phyloP scores from a whole-genome alignment of 129 eudicot species.

The Scalesia atractyloides region DNA sequence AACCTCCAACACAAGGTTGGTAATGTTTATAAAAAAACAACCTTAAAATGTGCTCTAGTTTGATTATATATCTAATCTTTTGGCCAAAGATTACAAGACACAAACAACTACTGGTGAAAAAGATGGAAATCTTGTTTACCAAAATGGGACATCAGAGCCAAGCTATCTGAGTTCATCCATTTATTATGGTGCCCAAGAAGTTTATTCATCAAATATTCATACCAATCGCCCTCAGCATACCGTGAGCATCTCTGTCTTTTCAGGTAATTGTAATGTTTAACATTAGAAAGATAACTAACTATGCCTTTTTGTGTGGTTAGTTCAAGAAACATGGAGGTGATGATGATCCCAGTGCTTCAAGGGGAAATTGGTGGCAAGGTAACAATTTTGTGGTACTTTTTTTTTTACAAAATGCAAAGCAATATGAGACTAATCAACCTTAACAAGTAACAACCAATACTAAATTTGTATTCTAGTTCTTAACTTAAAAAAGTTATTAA shows the following conservation, averaged over 20 bases:
- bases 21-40: neutral
- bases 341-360: constrained; percentile 63
- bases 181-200: constrained; percentile 88
- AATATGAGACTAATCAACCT: no score
- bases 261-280: neutral
- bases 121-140: constrained; percentile 41
- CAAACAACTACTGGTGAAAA: constrained; percentile 41
- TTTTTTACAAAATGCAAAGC: no score
- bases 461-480: neutral
- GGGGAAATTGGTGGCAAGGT: constrained; percentile 99
- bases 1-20: constrained; percentile 53
- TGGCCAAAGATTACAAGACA: constrained; percentile 41
- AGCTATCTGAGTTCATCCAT: constrained; percentile 77
- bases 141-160: constrained; percentile 52
- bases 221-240: constrained; percentile 40
- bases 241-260: constrained; percentile 36
- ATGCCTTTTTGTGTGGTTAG: constrained; percentile 26
- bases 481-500: no score
- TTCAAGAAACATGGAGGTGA: constrained; percentile 62
- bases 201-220: constrained; percentile 52
- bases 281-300: constrained; percentile 10
- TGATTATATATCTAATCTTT: neutral
- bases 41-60: neutral
- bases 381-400: neutral
- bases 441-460: no score